A percentile compares a stretch with the other conserved stretches of the same genome.
These are phyloP conservation scores for Phytopythium boreale DNA, from an alignment of 352 stramenopile genomes.

Conservation along the genomic window DNA sequence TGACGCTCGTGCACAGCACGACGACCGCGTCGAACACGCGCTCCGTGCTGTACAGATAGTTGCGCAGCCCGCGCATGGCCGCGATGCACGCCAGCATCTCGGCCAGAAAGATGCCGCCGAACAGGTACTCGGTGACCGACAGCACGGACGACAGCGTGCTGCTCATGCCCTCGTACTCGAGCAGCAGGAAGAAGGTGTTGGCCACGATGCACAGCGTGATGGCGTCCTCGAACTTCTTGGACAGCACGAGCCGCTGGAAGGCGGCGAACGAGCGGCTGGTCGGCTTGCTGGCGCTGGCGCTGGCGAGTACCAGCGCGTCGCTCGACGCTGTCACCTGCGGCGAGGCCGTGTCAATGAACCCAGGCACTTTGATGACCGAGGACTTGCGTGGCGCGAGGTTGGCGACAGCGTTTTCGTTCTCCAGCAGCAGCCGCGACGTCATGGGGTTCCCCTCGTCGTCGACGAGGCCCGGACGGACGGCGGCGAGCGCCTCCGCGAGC, in stretches of 20 bases:
- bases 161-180: conserved; percentile 67
- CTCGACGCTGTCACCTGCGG: conserved; percentile 23
- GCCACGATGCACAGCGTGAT: conserved; percentile 64
- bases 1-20: conserved; percentile 59
- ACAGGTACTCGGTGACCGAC: conserved; percentile 67
- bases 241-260: conserved; percentile 57
- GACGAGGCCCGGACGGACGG: background rate
- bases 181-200: conserved; percentile 64
- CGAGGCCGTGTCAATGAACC: conserved; percentile 16
- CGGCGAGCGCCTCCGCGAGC: conserved; percentile 36
- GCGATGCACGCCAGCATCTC: conserved; percentile 66
- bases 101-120: conserved; percentile 53
- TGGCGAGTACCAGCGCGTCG: conserved; percentile 25
- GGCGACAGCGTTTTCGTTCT: background rate
- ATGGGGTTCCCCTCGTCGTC: too few species aligned
- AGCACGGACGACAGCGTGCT: conserved; percentile 28
- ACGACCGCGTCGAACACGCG: conserved; percentile 72
- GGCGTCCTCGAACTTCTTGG: conserved; percentile 71
- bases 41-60: conserved; percentile 58
- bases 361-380: conserved; percentile 14
- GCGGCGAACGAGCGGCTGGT: conserved; percentile 17
- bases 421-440: background rate
- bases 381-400: background rate
- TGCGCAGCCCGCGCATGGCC: conserved; percentile 42
- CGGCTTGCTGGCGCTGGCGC: background rate